Percentiles rank a stretch among this genome's conserved stretches.
Conservation (phyloP, 192 early-diverging fungal genomes). For the Rhizophagus clarus region DNA sequence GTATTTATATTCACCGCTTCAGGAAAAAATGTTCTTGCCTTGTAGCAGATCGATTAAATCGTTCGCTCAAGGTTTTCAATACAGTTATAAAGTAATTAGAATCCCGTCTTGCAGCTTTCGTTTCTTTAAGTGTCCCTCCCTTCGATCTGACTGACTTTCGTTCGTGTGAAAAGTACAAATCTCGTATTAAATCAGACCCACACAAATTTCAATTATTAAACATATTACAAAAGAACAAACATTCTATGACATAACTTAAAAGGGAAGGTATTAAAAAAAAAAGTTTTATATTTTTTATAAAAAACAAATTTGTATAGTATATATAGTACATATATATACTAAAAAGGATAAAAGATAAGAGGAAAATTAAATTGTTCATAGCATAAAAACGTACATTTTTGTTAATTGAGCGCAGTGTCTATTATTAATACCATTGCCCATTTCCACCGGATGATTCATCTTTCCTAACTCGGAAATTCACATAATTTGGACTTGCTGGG, state of each 20-base stretch:
- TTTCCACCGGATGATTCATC: slow-evolving; percentile 6
- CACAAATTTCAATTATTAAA: neutral
- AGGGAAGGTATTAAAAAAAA: slow-evolving; percentile 6
- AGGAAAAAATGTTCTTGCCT: neutral
- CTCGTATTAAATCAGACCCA: neutral
- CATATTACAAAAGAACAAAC: slow-evolving; percentile 1
- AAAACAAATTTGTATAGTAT: neutral
- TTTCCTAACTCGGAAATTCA: slow-evolving; percentile 23
- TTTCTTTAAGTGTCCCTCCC: neutral
- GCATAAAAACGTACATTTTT: neutral
- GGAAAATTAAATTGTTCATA: slow-evolving; percentile 14
- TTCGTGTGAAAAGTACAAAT: neutral
- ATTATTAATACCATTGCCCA: slow-evolving; percentile 28
- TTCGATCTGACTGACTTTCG: neutral
- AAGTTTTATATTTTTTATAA: neutral
- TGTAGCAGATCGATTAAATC: neutral
- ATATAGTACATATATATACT: neutral
- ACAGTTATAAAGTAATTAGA: neutral
- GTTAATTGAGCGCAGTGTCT: neutral
- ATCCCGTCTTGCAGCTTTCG: neutral
- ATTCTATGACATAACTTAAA: slow-evolving; percentile 5
- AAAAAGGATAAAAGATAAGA: slow-evolving; percentile 1
- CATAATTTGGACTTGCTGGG: slow-evolving; percentile 1
- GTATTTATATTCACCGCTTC: neutral
- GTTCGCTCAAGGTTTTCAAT: neutral